Evolutionary conservation across 2,329 filamentous ascomycete genomes (phyloP), one percentile per base, ranked within the genome.

Genomic region (Emydomyces testavorans): DNA sequence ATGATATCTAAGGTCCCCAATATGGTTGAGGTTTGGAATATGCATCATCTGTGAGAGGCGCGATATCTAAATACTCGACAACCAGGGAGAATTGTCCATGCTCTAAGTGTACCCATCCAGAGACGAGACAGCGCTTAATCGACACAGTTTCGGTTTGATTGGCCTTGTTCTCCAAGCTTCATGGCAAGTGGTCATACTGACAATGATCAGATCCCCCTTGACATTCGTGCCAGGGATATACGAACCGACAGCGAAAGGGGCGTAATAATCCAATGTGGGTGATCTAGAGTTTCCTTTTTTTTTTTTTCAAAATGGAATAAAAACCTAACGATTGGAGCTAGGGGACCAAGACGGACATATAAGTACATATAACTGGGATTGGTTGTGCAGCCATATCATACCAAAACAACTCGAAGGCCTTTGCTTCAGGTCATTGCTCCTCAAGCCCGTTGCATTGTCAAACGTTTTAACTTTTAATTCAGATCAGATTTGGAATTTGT

Each of bases 71-170:
- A 18, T 18, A 41, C 6, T n/a, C n/a, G n/a, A 4, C 26, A 29
- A 15, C 23, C 20, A 81, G 83, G 53, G 83, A 88, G 57, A 83
- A 85, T 58, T 89, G 84, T 58, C 80, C 79, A 50, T 89, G 83
- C 59, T 57, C 63, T 1, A 62, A 68, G 51, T 88, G 84, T 59
- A 72, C 83, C 20, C 81, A 87, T 62, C 75, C 76, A 49, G 76
- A 80, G 52, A 89, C 84, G 3, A 78, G 73, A 62, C 84, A 89
- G 63, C 71, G 82, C 21, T 74, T 76, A 43, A 71, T 83, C 48
- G 75, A 86, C 57, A 85, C 79, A 0, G 85, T 85, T 56, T 70
- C 74, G 49, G 50, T 54, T 50, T 43, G 34, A 16, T 10, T 26
- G 23, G 6, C 18, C 16, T 2, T 40, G 7, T 29, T 23, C n/a